These are phyloP conservation scores for Spergularia marina DNA, from an alignment of 148 eudicot species.

Conservation along the genomic window DNA sequence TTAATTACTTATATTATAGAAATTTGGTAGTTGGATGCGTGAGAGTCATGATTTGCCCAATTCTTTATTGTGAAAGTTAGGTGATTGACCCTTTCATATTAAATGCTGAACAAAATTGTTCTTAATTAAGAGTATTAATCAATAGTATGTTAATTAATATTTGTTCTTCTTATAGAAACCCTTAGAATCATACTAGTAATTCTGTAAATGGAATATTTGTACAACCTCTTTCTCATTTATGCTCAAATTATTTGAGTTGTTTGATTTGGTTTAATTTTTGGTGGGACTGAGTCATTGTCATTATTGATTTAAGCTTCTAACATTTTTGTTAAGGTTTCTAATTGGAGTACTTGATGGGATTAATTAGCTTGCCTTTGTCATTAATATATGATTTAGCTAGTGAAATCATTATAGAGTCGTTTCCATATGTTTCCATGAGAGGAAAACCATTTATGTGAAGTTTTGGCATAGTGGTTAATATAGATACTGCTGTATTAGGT, in stretches of 20 bases:
- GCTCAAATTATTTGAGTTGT: not conserved
- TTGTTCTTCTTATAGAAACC: not conserved
- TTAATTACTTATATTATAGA: not conserved
- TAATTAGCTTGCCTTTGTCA: not conserved
- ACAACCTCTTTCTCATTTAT: not conserved
- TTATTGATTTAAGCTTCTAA: slow-evolving; percentile 7
- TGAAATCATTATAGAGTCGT: not conserved
- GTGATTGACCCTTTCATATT: slow-evolving; percentile 21
- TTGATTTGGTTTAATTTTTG: not conserved
- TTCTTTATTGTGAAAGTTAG: slow-evolving; percentile 11
- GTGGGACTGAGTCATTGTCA: slow-evolving; percentile 9
- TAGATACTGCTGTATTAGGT: too few species aligned
- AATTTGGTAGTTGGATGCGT: slow-evolving; percentile 30
- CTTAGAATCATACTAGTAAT: not conserved
- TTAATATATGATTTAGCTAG: not conserved
- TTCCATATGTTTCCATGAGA: too few species aligned
- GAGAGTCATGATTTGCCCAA: not conserved
- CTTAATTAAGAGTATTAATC: not conserved
- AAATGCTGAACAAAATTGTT: not conserved
- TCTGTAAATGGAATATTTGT: not conserved
- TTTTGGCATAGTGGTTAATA: too few species aligned
- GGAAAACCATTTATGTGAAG: too few species aligned
- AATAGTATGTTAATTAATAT: not conserved
- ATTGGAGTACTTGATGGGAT: not conserved
- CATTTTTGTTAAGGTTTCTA: not conserved